phyloP scores from a whole-genome alignment of 768 basidiomycete species.

The Mycena metata region DNA sequence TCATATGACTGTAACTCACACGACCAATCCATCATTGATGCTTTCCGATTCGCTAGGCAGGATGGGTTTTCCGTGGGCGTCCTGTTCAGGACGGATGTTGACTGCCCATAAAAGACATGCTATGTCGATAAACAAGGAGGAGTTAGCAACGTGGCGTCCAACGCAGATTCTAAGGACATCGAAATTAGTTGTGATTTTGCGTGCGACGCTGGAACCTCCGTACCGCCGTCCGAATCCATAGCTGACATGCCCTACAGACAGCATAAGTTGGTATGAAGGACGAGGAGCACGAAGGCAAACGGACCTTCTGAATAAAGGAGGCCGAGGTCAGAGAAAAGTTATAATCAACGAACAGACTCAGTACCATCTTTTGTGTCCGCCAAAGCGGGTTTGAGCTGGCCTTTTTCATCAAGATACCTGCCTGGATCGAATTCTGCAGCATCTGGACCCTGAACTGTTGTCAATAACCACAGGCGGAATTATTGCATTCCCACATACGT shows the following conservation, averaged over 20 bases:
- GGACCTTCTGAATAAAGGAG: no score
- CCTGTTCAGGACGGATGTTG: not conserved
- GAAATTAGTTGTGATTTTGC: no score
- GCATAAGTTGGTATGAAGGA: no score
- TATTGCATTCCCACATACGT: not conserved
- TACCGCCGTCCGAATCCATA: no score
- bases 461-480: no score
- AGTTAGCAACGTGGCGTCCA: not conserved
- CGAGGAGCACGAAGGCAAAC: no score
- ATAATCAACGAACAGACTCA: no score
- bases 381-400: not conserved
- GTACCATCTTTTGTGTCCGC: not conserved
- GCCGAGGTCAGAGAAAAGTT: no score
- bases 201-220: no score
- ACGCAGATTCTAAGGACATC: no score
- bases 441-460: slow-evolving; percentile 1
- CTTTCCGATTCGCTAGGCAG: not conserved
- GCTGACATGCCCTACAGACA: no score
- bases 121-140: slow-evolving; percentile 1
- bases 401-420: not conserved
- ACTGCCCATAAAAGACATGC: not conserved
- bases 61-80: not conserved
- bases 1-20: no score
- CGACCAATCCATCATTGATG: not conserved
- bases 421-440: not conserved